These are phyloP conservation scores for Stephanodiscus triporus DNA, from an alignment of 108 stramenopile genomes.

Conservation along the genomic window DNA sequence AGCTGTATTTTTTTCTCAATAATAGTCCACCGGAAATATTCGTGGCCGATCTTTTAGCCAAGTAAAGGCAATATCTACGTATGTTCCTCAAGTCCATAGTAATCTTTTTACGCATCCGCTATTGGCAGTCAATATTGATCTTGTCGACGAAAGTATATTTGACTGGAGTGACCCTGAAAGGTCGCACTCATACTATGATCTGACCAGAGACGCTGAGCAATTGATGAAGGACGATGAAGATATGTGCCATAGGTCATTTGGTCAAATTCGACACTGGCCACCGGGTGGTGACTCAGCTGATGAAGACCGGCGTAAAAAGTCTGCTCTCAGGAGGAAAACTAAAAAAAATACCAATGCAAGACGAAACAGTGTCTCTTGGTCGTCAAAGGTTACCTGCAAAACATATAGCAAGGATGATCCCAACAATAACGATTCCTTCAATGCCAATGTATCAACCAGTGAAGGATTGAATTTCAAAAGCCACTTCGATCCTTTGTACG, in stretches of 20 bases:
- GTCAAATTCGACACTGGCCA: conserved; percentile 53
- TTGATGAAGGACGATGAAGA: conserved; percentile 48
- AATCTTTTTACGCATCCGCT: conserved; percentile 72
- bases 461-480: conserved; percentile 53
- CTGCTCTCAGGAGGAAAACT: conserved; percentile 30
- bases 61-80: conserved; percentile 47
- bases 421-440: conserved; percentile 37
- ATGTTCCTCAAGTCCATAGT: conserved; percentile 75
- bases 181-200: conserved; percentile 68
- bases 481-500: conserved; percentile 44
- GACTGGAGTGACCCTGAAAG: conserved; percentile 79
- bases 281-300: conserved; percentile 27
- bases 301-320: conserved; percentile 21
- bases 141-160: conserved; percentile 64
- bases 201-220: conserved; percentile 73
- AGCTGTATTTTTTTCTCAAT: conserved; percentile 6
- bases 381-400: conserved; percentile 55
- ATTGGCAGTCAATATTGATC: conserved; percentile 69
- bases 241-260: conserved; percentile 44
- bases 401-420: conserved; percentile 56
- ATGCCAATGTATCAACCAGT: conserved; percentile 50
- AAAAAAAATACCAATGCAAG: conserved; percentile 22
- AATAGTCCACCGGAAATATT: conserved; percentile 35
- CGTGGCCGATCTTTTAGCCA: conserved; percentile 43
- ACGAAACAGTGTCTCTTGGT: conserved; percentile 47